Percentiles rank a stretch among this genome's conserved stretches.
Evolutionary conservation across 2,329 filamentous ascomycete genomes (phyloP).

Genomic region (Cladosporium cucumerinum): DNA sequence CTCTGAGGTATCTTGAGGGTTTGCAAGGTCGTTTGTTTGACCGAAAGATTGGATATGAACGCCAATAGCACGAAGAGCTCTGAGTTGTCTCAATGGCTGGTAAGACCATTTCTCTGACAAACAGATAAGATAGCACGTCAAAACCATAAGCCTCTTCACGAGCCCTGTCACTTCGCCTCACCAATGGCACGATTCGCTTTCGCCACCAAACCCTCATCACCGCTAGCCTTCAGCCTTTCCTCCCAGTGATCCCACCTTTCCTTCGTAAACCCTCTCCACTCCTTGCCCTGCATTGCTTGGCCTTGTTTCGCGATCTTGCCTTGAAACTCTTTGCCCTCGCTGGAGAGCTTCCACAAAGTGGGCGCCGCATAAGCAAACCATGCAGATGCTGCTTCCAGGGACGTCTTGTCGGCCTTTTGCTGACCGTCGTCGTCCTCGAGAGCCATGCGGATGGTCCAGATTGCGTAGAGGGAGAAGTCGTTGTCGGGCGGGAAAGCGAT

Average conservation of each 20-base stretch:
- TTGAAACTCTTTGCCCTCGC: constrained; percentile 29
- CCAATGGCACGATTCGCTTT: constrained; percentile 3
- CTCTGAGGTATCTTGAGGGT: background rate
- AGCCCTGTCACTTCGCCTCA: background rate
- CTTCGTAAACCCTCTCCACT: constrained; percentile 29
- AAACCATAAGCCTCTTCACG: background rate
- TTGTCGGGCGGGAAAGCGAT: constrained; percentile 17
- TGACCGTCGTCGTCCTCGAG: constrained; percentile 24
- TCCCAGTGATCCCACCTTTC: constrained; percentile 31
- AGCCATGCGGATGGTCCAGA: constrained; percentile 32
- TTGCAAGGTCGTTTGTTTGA: background rate
- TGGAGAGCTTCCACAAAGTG: constrained; percentile 23
- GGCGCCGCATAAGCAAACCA: constrained; percentile 32
- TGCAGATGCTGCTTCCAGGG: constrained; percentile 28
- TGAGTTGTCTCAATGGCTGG: background rate
- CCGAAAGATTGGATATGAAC: background rate
- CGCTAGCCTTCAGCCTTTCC: background rate
- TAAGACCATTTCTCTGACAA: background rate
- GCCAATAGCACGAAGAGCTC: background rate
- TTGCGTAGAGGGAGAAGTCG: constrained; percentile 30
- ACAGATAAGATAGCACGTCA: background rate
- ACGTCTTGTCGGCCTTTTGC: constrained; percentile 19
- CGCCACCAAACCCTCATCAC: constrained; percentile 9
- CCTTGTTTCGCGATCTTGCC: constrained; percentile 31
- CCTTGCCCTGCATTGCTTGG: constrained; percentile 22